Evolutionary conservation across 2,329 filamentous ascomycete genomes (phyloP), one percentile per base, ranked within the genome.

Genomic region (Stagonosporopsis cucurbitacearum): DNA sequence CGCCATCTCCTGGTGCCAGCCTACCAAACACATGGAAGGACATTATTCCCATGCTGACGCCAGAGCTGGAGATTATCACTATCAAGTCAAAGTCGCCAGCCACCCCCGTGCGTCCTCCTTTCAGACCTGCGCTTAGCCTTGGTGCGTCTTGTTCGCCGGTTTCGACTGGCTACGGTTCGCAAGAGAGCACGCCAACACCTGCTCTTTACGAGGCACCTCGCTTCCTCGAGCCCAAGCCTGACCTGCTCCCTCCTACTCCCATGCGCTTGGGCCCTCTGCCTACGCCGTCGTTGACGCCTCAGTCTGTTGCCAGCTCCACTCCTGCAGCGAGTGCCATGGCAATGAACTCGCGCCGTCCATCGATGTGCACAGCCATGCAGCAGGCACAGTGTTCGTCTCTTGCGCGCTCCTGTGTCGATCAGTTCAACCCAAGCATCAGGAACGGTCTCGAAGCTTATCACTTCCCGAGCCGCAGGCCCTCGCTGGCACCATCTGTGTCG

Each of bases 281-380:
- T 15, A 88, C 86, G n/a, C 85, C 86, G 48, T 79, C 81, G 62
- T 77, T 87, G 76, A 88, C 86, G 40, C 85, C 86, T 33, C 82
- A 84, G 60, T 78, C 81, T 42, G 75, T 76, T 57, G 75, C 78
- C 64, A 80, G 78, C 62, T 79, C 74, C 74, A 84, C 84, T 83
- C 84, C 85, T 85, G 84, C 84, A 75, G 84, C 75, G 84, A 82
- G 84, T 83, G 78, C 75, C 65, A 75, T 77, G 64, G 75, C 78
- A 58, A 77, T 77, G 52, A 73, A 75, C 59, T 77, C 79, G 55
- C 79, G 82, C 55, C 78, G 82, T 54, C 79, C 84, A 39, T 86
- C 85, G 35, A 85, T 87, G 75, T 80, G 81, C 72, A 77, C 80
- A 49, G 84, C 83, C 53, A 84, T 87, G 82, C 80, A 81, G 56